Evolutionary conservation across 2,329 filamentous ascomycete genomes (phyloP), one percentile per base, ranked within the genome.

Genomic region (Lecanosticta acicola): DNA sequence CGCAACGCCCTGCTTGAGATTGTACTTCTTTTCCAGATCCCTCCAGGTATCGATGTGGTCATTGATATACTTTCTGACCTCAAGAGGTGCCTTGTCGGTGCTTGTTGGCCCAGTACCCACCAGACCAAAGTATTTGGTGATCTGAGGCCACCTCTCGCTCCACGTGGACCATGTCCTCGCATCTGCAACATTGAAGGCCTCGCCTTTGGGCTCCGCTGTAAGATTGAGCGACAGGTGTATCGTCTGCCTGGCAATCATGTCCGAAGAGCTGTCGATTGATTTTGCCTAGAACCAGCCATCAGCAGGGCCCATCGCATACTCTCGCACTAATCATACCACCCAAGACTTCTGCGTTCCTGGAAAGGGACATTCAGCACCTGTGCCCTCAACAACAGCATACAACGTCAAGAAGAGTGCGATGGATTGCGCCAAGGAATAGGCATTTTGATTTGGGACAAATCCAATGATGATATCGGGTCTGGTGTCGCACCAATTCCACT

Each of bases 401-500:
- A 69, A 50, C 7, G 59, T 56, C 4, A 68, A 52, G 48, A 61
- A 69, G 39, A 67, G 55, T 11, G 56, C 67, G 2, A 67, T 38
- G 3, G 54, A 50, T 10, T 56, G 60, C 3, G 57, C 64, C 3
- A 66, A 53, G 4, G 58, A 61, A 50, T 65, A 65, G 46, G 63
- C 62, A 42, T 66, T 68, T 38, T 56, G 55, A 48, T 67, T 63
- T 3, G 65, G 64, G 7, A 67, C 62, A 45, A 66, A 66, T 16
- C 66, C 67, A 33, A 68, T 57, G 45, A 48, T 39, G 41, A 67
- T 62, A 46, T 67, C 67, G 0, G 64, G 65, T n/a, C 63, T 51
- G 1, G 63, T 66, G 16, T 68, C 65, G 39, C 57, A 58, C 61
- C 65, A 68, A 19, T 55, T 66, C 66, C 65, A 68, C 2, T 41